Conservation (phyloP, 257 asterid genomes). For the Solanum pennellii region DNA sequence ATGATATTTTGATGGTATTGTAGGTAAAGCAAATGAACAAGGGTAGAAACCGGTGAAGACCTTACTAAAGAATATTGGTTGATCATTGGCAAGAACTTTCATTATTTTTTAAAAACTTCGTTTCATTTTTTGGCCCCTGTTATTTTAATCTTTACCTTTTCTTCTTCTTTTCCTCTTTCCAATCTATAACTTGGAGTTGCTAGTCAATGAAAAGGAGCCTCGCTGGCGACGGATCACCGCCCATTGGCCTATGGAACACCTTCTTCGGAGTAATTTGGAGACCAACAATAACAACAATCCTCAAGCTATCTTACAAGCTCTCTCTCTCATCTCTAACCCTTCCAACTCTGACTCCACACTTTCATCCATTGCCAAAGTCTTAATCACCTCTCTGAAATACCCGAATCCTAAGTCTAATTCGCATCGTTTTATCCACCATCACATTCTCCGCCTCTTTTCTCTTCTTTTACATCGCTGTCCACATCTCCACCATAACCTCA, state of each 20-base stretch:
- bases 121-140: neutral
- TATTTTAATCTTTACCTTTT: neutral
- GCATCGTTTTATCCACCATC: neutral
- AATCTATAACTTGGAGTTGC: neutral
- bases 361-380: slow-evolving; percentile 28
- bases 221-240: neutral
- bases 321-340: slow-evolving; percentile 59
- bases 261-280: neutral
- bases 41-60: neutral
- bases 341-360: slow-evolving; percentile 46
- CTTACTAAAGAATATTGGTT: neutral
- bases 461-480: slow-evolving; percentile 34
- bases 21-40: neutral
- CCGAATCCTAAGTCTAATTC: neutral
- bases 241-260: neutral
- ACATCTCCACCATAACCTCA: slow-evolving; percentile 18
- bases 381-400: slow-evolving; percentile 28
- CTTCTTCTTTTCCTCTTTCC: neutral
- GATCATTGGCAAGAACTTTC: neutral
- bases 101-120: rapidly evolving
- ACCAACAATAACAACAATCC: neutral
- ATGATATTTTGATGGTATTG: neutral
- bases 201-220: neutral
- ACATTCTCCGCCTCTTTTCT: slow-evolving; percentile 42
- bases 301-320: slow-evolving; percentile 7